A percentile compares a stretch with the other conserved stretches of the same genome.
Evolutionary conservation across 139 green algal genomes (phyloP).

Genomic region (Closterium sp.): DNA sequence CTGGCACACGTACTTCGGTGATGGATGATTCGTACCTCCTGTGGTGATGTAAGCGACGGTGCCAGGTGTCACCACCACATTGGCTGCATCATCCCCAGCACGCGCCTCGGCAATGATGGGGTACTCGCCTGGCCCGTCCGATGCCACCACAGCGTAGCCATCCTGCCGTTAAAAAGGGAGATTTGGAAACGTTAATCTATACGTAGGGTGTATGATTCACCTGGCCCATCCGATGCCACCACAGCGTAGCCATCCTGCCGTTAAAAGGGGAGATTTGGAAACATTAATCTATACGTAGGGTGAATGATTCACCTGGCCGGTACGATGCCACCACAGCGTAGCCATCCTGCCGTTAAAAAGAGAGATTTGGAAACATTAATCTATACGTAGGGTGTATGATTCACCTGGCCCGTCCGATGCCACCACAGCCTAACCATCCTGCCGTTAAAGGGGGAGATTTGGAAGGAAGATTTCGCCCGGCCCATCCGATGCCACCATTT

Average conservation of each 20-base stretch:
- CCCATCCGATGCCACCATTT: too few relatives aligned
- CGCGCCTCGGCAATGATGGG: constrained; percentile 72
- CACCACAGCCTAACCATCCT: constrained; percentile 93
- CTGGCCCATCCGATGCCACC: constrained; percentile 69
- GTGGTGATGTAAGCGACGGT: constrained; percentile 89
- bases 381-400: too few relatives aligned
- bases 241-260: constrained; percentile 93
- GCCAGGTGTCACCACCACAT: constrained; percentile 56
- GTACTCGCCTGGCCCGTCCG: constrained; percentile 77
- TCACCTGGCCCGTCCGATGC: constrained; percentile 74
- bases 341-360: constrained; percentile 71
- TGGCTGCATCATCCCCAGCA: constrained; percentile 60
- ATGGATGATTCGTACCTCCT: constrained; percentile 65
- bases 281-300: too few relatives aligned
- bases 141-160: constrained; percentile 83
- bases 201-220: too few relatives aligned
- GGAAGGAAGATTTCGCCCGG: too few relatives aligned
- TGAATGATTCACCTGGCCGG: constrained; percentile 75
- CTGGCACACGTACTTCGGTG: too few relatives aligned
- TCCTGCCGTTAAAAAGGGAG: constrained; percentile 65
- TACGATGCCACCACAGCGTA: constrained; percentile 85
- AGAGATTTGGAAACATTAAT: too few relatives aligned
- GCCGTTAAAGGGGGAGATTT: not conserved
- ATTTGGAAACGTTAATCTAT: too few relatives aligned
- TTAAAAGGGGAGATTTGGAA: not conserved